Conservation (phyloP, 2,329 filamentous ascomycete genomes). For the Microdochium trichocladiopsis region DNA sequence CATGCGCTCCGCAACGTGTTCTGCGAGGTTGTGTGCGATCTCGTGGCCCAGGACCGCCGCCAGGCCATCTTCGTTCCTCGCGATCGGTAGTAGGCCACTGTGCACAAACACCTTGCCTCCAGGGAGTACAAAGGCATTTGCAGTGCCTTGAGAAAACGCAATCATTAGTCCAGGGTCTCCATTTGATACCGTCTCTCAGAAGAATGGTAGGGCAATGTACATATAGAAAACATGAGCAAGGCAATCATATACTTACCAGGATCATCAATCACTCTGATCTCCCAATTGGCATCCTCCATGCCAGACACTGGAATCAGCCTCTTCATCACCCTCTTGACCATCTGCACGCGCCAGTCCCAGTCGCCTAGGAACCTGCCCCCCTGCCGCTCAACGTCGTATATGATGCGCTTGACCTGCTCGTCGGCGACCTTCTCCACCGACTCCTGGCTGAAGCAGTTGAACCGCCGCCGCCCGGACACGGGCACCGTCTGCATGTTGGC, state of each 20-base stretch:
- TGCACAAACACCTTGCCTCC: conserved; percentile 77
- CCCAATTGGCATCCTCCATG: conserved; percentile 54
- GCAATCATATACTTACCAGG: conserved; percentile 25
- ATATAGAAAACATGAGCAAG: too few species aligned
- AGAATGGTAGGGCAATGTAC: too few species aligned
- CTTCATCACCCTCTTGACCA: conserved; percentile 58
- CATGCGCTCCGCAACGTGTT: conserved; percentile 59
- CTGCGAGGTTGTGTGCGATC: conserved; percentile 69
- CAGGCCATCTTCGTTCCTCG: conserved; percentile 59
- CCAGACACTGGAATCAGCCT: conserved; percentile 62
- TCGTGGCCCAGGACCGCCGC: conserved; percentile 74
- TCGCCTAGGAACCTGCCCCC: conserved; percentile 49
- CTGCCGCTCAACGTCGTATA: conserved; percentile 44
- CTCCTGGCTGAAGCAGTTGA: conserved; percentile 59
- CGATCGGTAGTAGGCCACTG: conserved; percentile 64
- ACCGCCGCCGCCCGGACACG: conserved; percentile 62
- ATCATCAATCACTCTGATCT: conserved; percentile 69
- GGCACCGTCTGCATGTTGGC: conserved; percentile 67
- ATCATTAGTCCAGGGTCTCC: conserved; percentile 3
- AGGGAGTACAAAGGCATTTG: conserved; percentile 73
- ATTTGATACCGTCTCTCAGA: too few species aligned
- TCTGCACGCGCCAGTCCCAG: conserved; percentile 45
- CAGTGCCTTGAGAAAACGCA: conserved; percentile 27
- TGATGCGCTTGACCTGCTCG: conserved; percentile 47
- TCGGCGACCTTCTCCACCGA: conserved; percentile 46